Evolutionary conservation across 2,329 filamentous ascomycete species (phyloP), one percentile per base, ranked within the genome.

Genomic region (Diplodia corticola): DNA sequence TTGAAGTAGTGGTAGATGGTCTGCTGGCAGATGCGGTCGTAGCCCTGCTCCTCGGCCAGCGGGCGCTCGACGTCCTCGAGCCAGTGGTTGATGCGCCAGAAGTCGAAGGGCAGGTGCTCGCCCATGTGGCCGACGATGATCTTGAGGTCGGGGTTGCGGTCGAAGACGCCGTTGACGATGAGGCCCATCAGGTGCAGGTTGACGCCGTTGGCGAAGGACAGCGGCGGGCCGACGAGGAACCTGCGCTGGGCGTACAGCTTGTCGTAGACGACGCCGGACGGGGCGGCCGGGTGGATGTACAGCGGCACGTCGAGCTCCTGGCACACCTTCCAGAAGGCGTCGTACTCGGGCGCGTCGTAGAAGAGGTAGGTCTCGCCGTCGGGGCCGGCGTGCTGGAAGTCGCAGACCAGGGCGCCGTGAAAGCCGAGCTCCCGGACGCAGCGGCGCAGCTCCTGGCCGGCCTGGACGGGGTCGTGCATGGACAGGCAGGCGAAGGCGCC

Each of bases 341-440:
- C 85, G 81, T 84, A 90, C 67, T 85, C 82, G 0, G 83, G 80
- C 9, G 81, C 78, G 71, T 90, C 88, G 76, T 89, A 90, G 77
- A 89, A 89, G 73, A 89, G 78, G 79, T 87, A 84, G 26, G 83
- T 82, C 65, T 88, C 85, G 44, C 86, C 86, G 66, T 88, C 84
- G 0, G 77, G 69, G 3, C 86, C 86, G 17, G 85, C 81, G 30
- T 84, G 83, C 71, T 90, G 88, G 2, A 82, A 85, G 72, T 89
- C 85, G 71, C 88, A 88, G 5, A 78, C 71, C 0, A 78, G 69
- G 4, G 74, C 76, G 4, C 76, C 76, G 17, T 74, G 71, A 71
- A 78, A 78, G 24, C 75, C 74, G 51, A 71, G 78, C 67, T 87
- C 74, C 1, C 77, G 83, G 5, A 89, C 83, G 61, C 83, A 86